Percentiles rank a stretch among this genome's conserved stretches.
phyloP scores from a whole-genome alignment of 441 rosid species.

The Arabidopsis lyrata region DNA sequence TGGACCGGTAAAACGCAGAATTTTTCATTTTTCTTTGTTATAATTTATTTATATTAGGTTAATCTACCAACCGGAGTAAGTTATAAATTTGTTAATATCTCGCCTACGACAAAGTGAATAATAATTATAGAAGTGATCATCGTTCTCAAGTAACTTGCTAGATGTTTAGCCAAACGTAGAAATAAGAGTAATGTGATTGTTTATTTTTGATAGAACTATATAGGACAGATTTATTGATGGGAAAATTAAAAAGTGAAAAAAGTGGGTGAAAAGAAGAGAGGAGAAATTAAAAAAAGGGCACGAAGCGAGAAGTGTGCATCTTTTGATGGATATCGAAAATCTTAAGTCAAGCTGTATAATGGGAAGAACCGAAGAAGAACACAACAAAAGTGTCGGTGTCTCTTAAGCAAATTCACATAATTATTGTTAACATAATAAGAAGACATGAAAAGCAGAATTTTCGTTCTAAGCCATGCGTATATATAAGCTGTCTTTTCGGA shows the following conservation, averaged over 20 bases:
- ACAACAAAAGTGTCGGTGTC: slow-evolving; percentile 43
- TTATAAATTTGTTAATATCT: not conserved
- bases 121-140: not conserved
- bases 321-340: not conserved
- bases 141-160: not conserved
- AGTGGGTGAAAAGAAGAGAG: slow-evolving; percentile 23
- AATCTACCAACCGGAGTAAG: slow-evolving; percentile 1
- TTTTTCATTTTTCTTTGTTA: no score
- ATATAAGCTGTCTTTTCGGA: no score
- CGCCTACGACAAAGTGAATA: not conserved
- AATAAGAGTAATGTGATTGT: not conserved
- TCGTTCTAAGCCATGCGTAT: slow-evolving; percentile 33
- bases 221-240: not conserved
- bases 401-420: not conserved
- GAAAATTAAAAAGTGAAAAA: not conserved
- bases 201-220: not conserved
- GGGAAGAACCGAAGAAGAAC: slow-evolving; percentile 15
- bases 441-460: slow-evolving; percentile 25
- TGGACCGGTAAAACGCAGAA: not conserved
- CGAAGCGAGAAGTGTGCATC: slow-evolving; percentile 27
- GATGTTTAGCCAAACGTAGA: slow-evolving; percentile 15
- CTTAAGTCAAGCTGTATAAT: slow-evolving; percentile 30
- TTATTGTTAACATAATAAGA: not conserved
- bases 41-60: not conserved
- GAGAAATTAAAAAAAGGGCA: not conserved